Evolutionary conservation across 2,329 filamentous ascomycete genomes (phyloP).

Genomic region (Exophiala viscosa): DNA sequence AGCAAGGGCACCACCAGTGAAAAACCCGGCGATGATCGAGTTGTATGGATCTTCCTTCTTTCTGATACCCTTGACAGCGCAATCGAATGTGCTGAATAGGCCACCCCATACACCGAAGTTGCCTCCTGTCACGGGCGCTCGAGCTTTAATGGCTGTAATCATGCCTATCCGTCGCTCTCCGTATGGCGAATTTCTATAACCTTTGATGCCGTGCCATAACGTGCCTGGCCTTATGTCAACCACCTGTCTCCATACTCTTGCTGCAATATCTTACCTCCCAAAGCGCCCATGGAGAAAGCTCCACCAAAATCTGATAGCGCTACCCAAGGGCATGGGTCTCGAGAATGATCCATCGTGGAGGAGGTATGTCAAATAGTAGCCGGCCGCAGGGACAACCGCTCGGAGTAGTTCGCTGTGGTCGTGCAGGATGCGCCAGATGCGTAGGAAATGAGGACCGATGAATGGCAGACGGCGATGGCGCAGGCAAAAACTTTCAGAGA

Average conservation of each 20-base stretch:
- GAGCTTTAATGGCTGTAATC: conserved; percentile 94
- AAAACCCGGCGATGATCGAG: conserved; percentile 95
- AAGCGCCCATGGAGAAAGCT: conserved; percentile 85
- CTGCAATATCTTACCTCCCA: conserved; percentile 14
- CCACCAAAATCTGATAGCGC: conserved; percentile 96
- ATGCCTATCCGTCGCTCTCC: conserved; percentile 94
- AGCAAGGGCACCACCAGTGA: conserved; percentile 88
- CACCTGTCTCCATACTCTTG: neutral
- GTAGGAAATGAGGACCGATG: neutral
- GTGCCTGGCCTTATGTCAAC: conserved; percentile 68
- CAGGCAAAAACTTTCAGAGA: no score
- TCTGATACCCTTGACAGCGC: conserved; percentile 85
- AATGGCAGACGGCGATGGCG: no score
- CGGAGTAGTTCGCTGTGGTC: neutral
- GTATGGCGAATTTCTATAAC: conserved; percentile 82
- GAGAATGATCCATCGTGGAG: conserved; percentile 77
- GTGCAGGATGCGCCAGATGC: neutral
- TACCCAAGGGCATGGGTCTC: conserved; percentile 96
- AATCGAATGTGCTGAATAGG: conserved; percentile 93
- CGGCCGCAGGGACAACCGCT: neutral
- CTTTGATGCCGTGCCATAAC: conserved; percentile 97
- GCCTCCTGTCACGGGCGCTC: conserved; percentile 90
- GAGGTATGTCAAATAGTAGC: neutral
- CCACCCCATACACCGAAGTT: conserved; percentile 99
- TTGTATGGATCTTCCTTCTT: conserved; percentile 99